Evolutionary conservation across 176 grass and related monocot species (phyloP), one percentile per base, ranked within the genome.

Genomic region (Poa pratensis): DNA sequence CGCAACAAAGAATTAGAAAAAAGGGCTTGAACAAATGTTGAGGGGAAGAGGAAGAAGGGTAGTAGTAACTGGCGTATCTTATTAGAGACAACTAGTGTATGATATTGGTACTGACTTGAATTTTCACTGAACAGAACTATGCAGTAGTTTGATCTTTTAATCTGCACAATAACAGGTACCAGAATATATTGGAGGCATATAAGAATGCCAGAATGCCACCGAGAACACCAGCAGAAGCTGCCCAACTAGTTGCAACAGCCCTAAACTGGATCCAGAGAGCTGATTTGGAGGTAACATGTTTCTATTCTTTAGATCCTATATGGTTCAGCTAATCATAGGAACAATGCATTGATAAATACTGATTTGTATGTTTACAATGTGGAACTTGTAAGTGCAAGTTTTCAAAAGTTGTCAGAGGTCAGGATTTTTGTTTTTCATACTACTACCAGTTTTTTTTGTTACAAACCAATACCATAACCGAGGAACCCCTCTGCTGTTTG

Each of bases 131-230:
- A 73, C 28, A 77, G 59, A 40, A 71, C 19, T 73, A 55, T 55
- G 6, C 12, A 66, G 23, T 49, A 26, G 3, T 67, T 69, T 69
- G 45, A 22, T 62, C 53, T 79, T 54, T 12, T 64, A 80, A 63
- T 88, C 71, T 63, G 13, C 65, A 79, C 2, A 4, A 84, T 3
- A 30, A 32, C 27, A 92, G 90, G 90, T 92, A 92, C 42, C 49
- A 69, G 48, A 89, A 86, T 69, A 88, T 91, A 40, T 81, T 91
- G 76, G 82, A 84, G n/a, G 82, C 68, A 64, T 88, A 87, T 61
- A 91, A 82, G 15, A 83, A 88, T 46, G 43, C 32, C 9, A 86
- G 22, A 14, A 48, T 76, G 7, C 86, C 69, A 55, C 89, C 63
- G 22, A 85, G 24, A 82, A 91, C 90, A 37, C 42, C 77, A 5